Conservation (phyloP, 2,329 filamentous ascomycete genomes). For the Cladosporium sp. region DNA sequence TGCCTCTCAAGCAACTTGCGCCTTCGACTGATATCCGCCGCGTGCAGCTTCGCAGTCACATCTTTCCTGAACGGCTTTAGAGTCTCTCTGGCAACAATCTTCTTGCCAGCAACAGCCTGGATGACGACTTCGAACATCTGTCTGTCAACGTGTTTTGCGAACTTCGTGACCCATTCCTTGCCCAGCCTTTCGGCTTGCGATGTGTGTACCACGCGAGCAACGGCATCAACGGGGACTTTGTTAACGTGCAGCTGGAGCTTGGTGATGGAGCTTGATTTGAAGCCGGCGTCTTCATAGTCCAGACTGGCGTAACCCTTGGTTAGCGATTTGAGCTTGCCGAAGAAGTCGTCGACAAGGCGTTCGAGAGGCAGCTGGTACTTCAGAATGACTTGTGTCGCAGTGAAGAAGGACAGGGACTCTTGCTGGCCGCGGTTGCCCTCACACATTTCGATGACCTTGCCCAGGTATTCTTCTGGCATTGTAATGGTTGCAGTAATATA, state of each 20-base stretch:
- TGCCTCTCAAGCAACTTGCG: constrained; percentile 93
- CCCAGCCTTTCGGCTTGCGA: constrained; percentile 81
- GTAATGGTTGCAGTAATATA: constrained; percentile 85
- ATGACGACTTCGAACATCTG: constrained; percentile 98
- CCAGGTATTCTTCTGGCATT: constrained; percentile 89
- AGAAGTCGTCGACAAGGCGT: constrained; percentile 93
- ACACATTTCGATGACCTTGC: constrained; percentile 91
- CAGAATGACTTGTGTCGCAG: constrained; percentile 86
- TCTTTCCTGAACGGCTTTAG: constrained; percentile 97
- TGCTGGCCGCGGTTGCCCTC: constrained; percentile 87
- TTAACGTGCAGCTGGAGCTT: constrained; percentile 95
- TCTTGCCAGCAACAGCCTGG: constrained; percentile 80
- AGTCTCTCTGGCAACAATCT: constrained; percentile 86
- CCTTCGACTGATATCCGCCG: constrained; percentile 78
- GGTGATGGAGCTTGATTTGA: constrained; percentile 73
- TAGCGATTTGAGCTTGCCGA: constrained; percentile 89
- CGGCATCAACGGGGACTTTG: constrained; percentile 87
- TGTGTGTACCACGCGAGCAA: constrained; percentile 82
- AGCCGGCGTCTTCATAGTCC: constrained; percentile 95
- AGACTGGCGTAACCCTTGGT: constrained; percentile 95
- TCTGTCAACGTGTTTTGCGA: constrained; percentile 93
- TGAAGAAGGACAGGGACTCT: constrained; percentile 86
- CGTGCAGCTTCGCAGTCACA: constrained; percentile 88
- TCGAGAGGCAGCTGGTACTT: constrained; percentile 87
- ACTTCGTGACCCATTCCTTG: constrained; percentile 86